Conservation (phyloP, 306 rosid species). For the Acacia crassicarpa region DNA sequence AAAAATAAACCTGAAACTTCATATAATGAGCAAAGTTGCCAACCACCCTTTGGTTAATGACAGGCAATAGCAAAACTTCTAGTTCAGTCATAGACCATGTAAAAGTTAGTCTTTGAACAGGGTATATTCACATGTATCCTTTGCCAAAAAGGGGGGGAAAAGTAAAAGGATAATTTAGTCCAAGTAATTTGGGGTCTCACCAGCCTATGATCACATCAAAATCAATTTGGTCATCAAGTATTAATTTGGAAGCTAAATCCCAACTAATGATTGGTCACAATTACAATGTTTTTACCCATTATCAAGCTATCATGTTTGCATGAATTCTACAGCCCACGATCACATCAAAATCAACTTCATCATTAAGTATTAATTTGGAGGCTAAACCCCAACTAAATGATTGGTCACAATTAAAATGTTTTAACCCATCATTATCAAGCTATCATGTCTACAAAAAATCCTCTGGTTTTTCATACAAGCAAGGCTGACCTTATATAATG, state of each 20-base stretch:
- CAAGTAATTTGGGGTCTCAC: not conserved
- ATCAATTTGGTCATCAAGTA: not conserved
- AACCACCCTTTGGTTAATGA: not conserved
- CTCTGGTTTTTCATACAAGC: constrained; percentile 16
- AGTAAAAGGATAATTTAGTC: not conserved
- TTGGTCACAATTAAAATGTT: constrained; percentile 15
- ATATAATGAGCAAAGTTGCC: not conserved
- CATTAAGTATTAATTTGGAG: not conserved
- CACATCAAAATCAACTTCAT: not conserved
- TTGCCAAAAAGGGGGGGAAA: not conserved
- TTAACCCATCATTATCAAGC: not conserved
- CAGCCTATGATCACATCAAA: not conserved
- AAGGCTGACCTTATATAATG: constrained; percentile 1
- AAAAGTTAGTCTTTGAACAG: not conserved
- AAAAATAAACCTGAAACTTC: constrained; percentile 13
- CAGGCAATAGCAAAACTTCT: not conserved
- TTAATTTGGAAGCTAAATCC: not conserved
- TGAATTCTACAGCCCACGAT: not conserved
- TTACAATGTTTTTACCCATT: constrained; percentile 14
- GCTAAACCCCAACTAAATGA: not conserved
- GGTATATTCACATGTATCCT: not conserved
- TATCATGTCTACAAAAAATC: not conserved
- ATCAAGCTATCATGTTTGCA: not conserved
- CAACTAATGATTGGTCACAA: constrained; percentile 1
- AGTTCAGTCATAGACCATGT: not conserved